Conservation (phyloP, 2,329 filamentous ascomycete species). For the Fonsecaea pugnacius region DNA sequence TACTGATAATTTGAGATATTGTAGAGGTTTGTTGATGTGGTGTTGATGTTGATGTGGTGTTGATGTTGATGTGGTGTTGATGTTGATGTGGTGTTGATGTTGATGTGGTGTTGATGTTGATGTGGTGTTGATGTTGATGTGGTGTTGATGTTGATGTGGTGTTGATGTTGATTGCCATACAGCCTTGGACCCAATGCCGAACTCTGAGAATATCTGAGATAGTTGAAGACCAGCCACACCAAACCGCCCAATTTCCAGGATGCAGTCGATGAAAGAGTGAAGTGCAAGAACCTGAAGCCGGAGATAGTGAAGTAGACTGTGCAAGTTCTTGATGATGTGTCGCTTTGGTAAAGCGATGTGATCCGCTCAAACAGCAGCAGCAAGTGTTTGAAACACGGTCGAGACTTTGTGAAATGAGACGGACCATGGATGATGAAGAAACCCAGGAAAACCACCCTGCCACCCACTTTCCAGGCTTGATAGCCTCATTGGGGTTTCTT, state of each 20-base stretch:
- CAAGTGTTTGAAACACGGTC: background rate
- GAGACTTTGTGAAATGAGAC: background rate
- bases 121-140: background rate
- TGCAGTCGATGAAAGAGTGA: background rate
- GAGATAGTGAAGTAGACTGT: background rate
- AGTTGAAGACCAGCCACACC: background rate
- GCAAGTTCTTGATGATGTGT: background rate
- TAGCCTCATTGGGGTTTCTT: background rate
- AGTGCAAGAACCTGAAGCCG: background rate
- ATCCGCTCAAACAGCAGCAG: background rate
- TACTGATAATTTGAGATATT: background rate
- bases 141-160: background rate
- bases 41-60: background rate
- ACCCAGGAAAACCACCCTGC: background rate
- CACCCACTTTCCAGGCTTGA: slow-evolving; percentile 3
- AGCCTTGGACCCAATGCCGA: background rate
- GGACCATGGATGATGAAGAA: background rate
- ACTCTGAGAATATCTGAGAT: background rate
- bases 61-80: background rate
- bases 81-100: background rate
- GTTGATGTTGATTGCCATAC: background rate
- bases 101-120: background rate
- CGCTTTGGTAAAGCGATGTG: background rate
- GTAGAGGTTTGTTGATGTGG: background rate
- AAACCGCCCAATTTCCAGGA: background rate